Evolutionary conservation across 2,329 filamentous ascomycete genomes (phyloP).

Genomic region (Capronia coronata): DNA sequence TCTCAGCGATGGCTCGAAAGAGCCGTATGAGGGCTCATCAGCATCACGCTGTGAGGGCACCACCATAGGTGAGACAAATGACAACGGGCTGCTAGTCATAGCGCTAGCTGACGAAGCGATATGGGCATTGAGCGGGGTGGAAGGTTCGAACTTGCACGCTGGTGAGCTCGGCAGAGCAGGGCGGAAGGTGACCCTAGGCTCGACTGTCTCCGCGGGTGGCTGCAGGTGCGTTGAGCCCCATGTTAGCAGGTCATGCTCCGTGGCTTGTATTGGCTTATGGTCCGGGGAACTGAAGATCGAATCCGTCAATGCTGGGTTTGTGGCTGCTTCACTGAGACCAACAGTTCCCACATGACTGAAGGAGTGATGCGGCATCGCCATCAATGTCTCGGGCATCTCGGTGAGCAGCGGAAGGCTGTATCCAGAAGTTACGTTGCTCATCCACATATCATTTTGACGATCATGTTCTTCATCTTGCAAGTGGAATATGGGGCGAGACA

Average conservation of each 20-base stretch:
- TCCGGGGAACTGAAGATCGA: constrained; percentile 19
- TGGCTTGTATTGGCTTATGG: background rate
- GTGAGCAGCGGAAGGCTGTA: constrained; percentile 5
- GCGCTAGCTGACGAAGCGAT: constrained; percentile 13
- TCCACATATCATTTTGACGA: constrained; percentile 10
- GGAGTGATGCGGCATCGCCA: constrained; percentile 1
- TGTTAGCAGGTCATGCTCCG: constrained; percentile 14
- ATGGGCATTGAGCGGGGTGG: constrained; percentile 19
- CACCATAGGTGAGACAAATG: constrained; percentile 17
- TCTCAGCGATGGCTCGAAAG: constrained; percentile 11
- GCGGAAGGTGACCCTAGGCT: constrained; percentile 27
- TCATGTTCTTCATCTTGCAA: constrained; percentile 14
- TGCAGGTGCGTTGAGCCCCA: constrained; percentile 8
- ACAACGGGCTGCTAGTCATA: constrained; percentile 24
- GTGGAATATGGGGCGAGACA: constrained; percentile 10
- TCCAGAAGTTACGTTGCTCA: background rate
- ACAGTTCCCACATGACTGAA: constrained; percentile 2
- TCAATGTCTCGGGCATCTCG: constrained; percentile 6
- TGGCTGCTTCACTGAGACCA: constrained; percentile 6
- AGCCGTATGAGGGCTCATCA: constrained; percentile 17
- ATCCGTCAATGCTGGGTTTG: constrained; percentile 24
- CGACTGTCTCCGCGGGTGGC: constrained; percentile 25
- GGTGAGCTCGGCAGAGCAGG: constrained; percentile 20
- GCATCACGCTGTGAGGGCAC: constrained; percentile 25
- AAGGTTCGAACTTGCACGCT: constrained; percentile 22